Evolutionary conservation across 768 basidiomycete species (phyloP).

Genomic region (Clitopilus passeckerianus): DNA sequence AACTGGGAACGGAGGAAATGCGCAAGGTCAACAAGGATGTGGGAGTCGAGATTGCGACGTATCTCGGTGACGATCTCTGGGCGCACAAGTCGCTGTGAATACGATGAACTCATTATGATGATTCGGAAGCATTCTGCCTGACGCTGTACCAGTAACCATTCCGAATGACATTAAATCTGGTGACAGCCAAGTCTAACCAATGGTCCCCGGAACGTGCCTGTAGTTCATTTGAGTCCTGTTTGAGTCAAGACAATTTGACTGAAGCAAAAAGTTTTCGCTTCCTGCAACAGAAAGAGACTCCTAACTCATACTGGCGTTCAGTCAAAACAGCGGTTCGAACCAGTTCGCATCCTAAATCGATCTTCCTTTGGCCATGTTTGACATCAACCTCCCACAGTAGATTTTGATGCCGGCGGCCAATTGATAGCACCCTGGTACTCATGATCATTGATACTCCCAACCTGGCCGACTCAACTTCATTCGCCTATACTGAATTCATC

Average conservation of each 20-base stretch:
- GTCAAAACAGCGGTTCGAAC: slow-evolving; percentile 9
- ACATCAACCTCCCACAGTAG: not conserved
- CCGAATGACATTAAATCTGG: not conserved
- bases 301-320: not conserved
- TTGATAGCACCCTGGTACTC: not conserved
- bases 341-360: slow-evolving; percentile 10
- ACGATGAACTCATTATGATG: slow-evolving; percentile 9
- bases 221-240: not conserved
- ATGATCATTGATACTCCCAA: not conserved
- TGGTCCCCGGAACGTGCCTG: not conserved
- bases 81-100: slow-evolving; percentile 50
- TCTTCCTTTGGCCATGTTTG: slow-evolving; percentile 15
- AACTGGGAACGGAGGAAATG: slow-evolving; percentile 86
- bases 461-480: slow-evolving; percentile 20
- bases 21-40: slow-evolving; percentile 84
- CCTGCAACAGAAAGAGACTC: not conserved
- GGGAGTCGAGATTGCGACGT: slow-evolving; percentile 82
- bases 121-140: not conserved
- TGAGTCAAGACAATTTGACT: not conserved
- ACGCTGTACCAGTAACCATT: not conserved
- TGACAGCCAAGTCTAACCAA: not conserved
- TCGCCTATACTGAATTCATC: slow-evolving; percentile 47
- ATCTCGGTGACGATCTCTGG: slow-evolving; percentile 91
- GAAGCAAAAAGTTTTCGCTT: not conserved
- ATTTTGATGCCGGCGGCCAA: not conserved